phyloP scores from a whole-genome alignment of 805 yeast genomes.

The Kodamaea restingae region DNA sequence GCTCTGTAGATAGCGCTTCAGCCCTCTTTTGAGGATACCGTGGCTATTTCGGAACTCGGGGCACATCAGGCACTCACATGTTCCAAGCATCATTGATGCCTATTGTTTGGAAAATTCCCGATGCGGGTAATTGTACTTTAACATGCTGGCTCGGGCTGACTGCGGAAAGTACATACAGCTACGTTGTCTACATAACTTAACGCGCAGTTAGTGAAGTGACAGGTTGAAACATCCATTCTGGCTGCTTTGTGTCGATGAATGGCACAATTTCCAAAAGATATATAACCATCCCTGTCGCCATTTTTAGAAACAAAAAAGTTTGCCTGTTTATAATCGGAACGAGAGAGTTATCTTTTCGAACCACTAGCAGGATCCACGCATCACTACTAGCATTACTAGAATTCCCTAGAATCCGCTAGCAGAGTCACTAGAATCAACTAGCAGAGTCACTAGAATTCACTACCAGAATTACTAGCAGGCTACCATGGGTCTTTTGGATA shows the following conservation, averaged over 20 bases:
- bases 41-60: no score
- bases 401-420: no score
- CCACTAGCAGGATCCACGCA: not conserved
- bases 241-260: not conserved
- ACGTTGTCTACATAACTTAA: not conserved
- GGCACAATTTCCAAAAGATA: not conserved
- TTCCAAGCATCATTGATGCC: no score
- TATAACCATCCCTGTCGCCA: constrained; percentile 9
- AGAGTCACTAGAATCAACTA: no score
- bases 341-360: not conserved
- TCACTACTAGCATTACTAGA: not conserved
- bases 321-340: constrained; percentile 1
- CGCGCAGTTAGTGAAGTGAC: not conserved
- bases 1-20: no score
- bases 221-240: not conserved
- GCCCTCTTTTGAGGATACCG: no score
- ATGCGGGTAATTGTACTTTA: not conserved
- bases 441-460: no score
- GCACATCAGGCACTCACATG: no score
- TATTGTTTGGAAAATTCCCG: not conserved
- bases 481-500: constrained; percentile 22
- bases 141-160: not conserved
- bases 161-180: not conserved
- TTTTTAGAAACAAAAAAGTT: constrained; percentile 8
- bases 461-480: not conserved